Evolutionary conservation across 768 basidiomycete genomes (phyloP).

Genomic region (Coprinopsis strossmayeri): DNA sequence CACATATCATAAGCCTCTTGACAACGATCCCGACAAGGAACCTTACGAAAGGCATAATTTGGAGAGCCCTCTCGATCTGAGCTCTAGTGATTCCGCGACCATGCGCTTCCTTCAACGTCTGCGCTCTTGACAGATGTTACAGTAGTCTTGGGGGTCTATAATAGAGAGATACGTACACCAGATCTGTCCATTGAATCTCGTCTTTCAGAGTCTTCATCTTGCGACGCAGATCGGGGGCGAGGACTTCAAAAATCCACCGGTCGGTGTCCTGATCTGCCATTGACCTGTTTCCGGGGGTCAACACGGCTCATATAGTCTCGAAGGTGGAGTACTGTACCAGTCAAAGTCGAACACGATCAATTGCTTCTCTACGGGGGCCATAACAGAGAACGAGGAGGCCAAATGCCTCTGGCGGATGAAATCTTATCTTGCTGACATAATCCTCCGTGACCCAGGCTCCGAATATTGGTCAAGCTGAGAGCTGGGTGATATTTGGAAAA

Average conservation of each 20-base stretch:
- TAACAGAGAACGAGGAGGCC: slow-evolving; percentile 9
- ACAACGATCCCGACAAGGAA: neutral
- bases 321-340: slow-evolving; percentile 47
- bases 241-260: slow-evolving; percentile 86
- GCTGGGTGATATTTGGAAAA: neutral
- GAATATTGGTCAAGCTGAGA: neutral
- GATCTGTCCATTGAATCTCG: slow-evolving; percentile 85
- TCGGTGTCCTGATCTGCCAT: slow-evolving; percentile 96
- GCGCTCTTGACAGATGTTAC: slow-evolving; percentile 41
- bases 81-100: slow-evolving; percentile 59
- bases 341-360: slow-evolving; percentile 96
- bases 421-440: slow-evolving; percentile 6
- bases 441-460: neutral
- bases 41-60: slow-evolving; percentile 81
- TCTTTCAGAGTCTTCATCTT: slow-evolving; percentile 65
- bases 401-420: neutral
- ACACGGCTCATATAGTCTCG: neutral
- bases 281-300: slow-evolving; percentile 45
- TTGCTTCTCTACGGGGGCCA: slow-evolving; percentile 41
- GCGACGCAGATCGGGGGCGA: slow-evolving; percentile 77
- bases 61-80: slow-evolving; percentile 73
- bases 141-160: no score
- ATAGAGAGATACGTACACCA: slow-evolving; percentile 68
- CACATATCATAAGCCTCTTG: neutral
- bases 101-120: slow-evolving; percentile 65